Evolutionary conservation across 129 eudicot genomes (phyloP), one percentile per base, ranked within the genome.

Genomic region (Helianthus tuberosus): DNA sequence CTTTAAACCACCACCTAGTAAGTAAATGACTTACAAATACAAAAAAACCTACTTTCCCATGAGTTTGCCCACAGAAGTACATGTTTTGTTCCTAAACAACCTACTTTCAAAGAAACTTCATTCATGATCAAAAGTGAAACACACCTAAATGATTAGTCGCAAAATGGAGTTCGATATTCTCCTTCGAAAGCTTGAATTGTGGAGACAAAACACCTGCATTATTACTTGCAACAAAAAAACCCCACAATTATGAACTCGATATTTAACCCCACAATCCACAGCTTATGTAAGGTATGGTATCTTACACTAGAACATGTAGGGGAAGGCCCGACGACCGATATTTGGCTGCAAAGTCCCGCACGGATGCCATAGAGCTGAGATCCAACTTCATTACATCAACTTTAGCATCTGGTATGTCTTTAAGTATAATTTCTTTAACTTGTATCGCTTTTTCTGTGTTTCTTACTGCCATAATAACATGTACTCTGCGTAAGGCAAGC

Each of bases 131-230:
- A 11, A 71, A 55, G 66, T 11, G 32, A 62, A 66, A 66, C 75
- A 50, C 62, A 74, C 83, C 83, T 66, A 79, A 27, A 79, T 79
- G 83, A 79, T 73, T 74, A 14, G 79, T 74, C n/a, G 83, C 75
- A 15, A 79, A 78, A 71, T 78, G 73, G 3, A 78, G 73, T 72
- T 78, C 82, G 29, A 78, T 78, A 32, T 71, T 44, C 4, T 78
- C 82, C 53, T 78, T 32, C 1, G 82, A 78, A 16, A 78, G 68
- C 46, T 68, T 79, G 69, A 79, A 72, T 1, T 52, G 16, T 27
- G 68, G 74, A 16, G 73, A 57, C 7, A 72, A 55, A 16, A 72
- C 77, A 52, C 85, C 85, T 75, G 85, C 81, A 76, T 81, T 70
- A 27, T 75, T 69, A 65, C 85, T 81, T 69, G 6, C 69, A 75